Percentiles rank a stretch among this genome's conserved stretches.
Evolutionary conservation across 208 protist species (phyloP).

Genomic region (Acanthamoeba sp.): DNA sequence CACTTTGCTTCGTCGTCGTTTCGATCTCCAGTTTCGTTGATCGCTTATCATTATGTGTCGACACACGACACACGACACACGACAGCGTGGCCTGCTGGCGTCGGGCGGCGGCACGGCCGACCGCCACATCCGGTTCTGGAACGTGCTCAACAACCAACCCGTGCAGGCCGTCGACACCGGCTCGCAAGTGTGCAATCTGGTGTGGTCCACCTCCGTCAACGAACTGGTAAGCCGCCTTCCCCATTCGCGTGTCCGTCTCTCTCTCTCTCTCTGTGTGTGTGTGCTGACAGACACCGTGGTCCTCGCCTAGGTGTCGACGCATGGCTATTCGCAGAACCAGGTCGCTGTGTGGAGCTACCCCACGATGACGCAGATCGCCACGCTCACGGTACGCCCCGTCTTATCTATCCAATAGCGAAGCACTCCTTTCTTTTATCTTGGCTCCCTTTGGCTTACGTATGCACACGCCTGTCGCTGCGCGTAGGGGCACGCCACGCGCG

Average conservation of each 20-base stretch:
- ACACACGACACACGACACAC: too few relatives aligned
- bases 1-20: not conserved
- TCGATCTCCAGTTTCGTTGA: too few relatives aligned
- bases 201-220: conserved; percentile 88
- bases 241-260: not conserved
- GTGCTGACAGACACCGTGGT: not conserved
- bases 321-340: conserved; percentile 91
- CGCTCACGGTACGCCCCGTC: conserved; percentile 91
- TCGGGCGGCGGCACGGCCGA: conserved; percentile 92
- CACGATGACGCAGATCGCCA: conserved; percentile 86
- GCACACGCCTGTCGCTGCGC: not conserved
- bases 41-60: too few relatives aligned
- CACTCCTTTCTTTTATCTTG: too few relatives aligned
- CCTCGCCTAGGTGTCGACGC: conserved; percentile 78
- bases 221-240: conserved; percentile 86
- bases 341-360: conserved; percentile 89
- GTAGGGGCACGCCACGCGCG: conserved; percentile 74
- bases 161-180: conserved; percentile 66
- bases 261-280: too few relatives aligned
- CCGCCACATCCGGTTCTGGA: conserved; percentile 91
- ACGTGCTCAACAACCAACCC: conserved; percentile 74
- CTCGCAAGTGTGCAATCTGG: conserved; percentile 86
- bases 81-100: conserved; percentile 87
- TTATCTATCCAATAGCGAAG: too few relatives aligned
- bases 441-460: too few relatives aligned